Base-by-base conservation (phyloP, 768 basidiomycete genomes). In the Amanita pseudoporphyria region DNA sequence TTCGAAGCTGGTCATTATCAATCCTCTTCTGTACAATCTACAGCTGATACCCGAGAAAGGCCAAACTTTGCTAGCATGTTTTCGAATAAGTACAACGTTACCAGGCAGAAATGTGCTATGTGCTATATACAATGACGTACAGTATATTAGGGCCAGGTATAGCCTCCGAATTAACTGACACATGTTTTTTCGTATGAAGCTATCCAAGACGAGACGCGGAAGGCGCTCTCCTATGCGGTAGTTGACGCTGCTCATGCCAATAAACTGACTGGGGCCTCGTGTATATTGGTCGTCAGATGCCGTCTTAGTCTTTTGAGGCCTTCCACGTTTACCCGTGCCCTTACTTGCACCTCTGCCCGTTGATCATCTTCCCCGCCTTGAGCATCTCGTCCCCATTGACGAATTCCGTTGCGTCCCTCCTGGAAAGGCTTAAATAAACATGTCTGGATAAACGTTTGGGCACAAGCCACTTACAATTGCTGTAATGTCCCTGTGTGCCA, bases 401-500 rank as follows among this genome's bases (percentile, higher is more conserved):
- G 40, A 28, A 21, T 28, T 33, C 26, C 49, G 51, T 22, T 45
- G 22, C 37, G 22, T 21, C 10, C 38, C 47, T 21, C 53, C 52
- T 12, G 56, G 49, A 43, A 56, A 57, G 1, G 41, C 56, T 59
- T n/a, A n/a, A n/a, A 10, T 16, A 14, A n/a, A 32, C 6, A 38
- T 9, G 21, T 38, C 28, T 6, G 22, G n/a, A 7, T 28, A 16
- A 16, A n/a, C 32, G 13, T 33, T n/a, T 9, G 9, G 5, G 5
- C 46, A 16, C 12, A 38, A 26, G 22, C 7, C 43, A 60, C 74
- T 18, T 60, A 81, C 82, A 74, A 37, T 71, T 79, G 45, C 76
- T 75, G 63, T 72, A 84, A 61, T 85, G 83, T 3, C 81, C 83
- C 6, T 58, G 57, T 55, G 72, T 57, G 9, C 76, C 76, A 49